Percentiles rank a stretch among this genome's conserved stretches.
Conservation (phyloP, 495 filamentous ascomycete genomes). For the Daldinia concentrica region DNA sequence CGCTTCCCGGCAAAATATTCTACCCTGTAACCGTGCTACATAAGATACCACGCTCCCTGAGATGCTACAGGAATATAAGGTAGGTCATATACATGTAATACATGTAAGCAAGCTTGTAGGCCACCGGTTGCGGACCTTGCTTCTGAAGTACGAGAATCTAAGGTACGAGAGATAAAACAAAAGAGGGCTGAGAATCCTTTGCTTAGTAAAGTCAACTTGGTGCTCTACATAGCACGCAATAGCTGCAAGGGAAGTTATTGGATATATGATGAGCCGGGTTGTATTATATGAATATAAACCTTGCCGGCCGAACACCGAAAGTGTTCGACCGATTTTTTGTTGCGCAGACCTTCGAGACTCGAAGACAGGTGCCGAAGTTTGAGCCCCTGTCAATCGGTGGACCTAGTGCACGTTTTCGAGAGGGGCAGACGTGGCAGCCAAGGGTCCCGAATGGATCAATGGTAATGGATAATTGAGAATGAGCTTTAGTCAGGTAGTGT, state of each 20-base stretch:
- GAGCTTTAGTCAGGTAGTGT: constrained; percentile 31
- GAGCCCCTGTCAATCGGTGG: constrained; percentile 24
- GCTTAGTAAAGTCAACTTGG: constrained; percentile 1
- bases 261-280: constrained; percentile 10
- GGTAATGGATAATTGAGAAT: constrained; percentile 13
- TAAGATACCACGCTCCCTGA: neutral
- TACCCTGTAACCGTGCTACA: constrained; percentile 3
- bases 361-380: constrained; percentile 35
- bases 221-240: neutral
- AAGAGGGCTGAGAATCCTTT: constrained; percentile 23
- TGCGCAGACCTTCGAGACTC: neutral
- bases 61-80: neutral
- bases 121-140: constrained; percentile 31
- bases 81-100: neutral
- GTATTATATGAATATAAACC: constrained; percentile 12
- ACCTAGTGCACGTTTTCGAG: constrained; percentile 31
- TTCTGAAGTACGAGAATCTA: neutral
- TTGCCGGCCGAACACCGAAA: constrained; percentile 19
- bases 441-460: constrained; percentile 15
- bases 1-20: constrained; percentile 28
- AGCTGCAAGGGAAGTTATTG: constrained; percentile 4
- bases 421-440: constrained; percentile 35
- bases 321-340: neutral
- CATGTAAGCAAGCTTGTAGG: neutral
- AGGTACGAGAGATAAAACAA: neutral